Percentiles rank a stretch among this genome's conserved stretches.
Evolutionary conservation across 176 grass and related monocot genomes (phyloP).

Genomic region (Bonia amplexicaulis): DNA sequence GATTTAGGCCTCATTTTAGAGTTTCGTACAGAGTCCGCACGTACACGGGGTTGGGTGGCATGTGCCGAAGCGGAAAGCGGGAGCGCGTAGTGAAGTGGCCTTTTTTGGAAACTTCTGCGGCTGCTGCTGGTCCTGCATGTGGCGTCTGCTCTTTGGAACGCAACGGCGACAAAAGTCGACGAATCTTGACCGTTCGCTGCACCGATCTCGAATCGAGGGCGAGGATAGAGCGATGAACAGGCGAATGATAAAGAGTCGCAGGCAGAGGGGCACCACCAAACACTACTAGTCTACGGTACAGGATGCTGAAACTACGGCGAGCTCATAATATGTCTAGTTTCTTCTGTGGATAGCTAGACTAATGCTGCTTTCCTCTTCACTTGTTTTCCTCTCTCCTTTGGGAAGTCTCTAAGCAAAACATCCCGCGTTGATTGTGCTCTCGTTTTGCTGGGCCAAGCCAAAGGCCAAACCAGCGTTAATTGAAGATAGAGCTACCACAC

Average conservation of each 20-base stretch:
- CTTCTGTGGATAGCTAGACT: neutral
- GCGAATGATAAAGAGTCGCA: too few relatives aligned
- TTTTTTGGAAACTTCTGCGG: neutral
- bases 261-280: too few relatives aligned
- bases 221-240: too few relatives aligned
- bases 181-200: neutral
- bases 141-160: neutral
- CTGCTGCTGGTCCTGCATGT: neutral
- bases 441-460: neutral
- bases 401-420: constrained; percentile 8
- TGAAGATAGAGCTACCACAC: too few relatives aligned
- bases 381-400: neutral
- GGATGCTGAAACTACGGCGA: neutral
- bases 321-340: too few relatives aligned
- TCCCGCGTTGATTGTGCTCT: neutral
- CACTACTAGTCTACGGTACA: too few relatives aligned
- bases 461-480: too few relatives aligned
- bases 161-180: neutral
- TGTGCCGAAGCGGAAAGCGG: neutral
- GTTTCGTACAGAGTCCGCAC: too few relatives aligned
- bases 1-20: too few relatives aligned
- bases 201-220: neutral
- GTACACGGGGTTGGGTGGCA: too few relatives aligned
- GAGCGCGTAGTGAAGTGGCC: neutral
- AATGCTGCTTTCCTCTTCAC: neutral